Conservation (phyloP, 345 rosid species). For the Acer saccharum region DNA sequence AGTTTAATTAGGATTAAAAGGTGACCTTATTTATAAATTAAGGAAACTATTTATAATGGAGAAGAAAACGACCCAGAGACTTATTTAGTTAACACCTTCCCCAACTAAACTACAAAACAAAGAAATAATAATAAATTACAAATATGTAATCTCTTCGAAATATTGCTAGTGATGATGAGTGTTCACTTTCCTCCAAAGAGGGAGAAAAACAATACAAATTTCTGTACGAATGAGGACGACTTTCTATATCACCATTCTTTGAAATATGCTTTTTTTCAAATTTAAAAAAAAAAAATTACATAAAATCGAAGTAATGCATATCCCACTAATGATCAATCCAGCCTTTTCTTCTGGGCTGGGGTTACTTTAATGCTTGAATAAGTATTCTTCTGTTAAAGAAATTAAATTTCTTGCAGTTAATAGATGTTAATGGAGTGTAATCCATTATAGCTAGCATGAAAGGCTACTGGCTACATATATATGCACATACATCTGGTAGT, state of each 20-base stretch:
- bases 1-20: neutral
- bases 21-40: neutral
- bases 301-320: constrained; percentile 12
- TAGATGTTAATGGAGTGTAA: constrained; percentile 19
- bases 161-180: neutral
- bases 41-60: neutral
- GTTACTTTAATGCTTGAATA: constrained; percentile 14
- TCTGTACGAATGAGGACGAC: neutral
- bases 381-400: neutral
- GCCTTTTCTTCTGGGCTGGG: neutral
- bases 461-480: constrained; percentile 14
- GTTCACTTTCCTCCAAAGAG: too few relatives aligned
- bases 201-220: neutral
- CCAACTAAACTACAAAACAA: neutral
- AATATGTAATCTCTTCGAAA: neutral
- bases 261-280: constrained; percentile 2
- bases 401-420: neutral
- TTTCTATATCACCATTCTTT: constrained; percentile 35
- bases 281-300: neutral
- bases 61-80: neutral
- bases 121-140: neutral
- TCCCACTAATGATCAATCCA: constrained; percentile 25
- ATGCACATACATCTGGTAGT: constrained; percentile 9
- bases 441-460: constrained; percentile 29
- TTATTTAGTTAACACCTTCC: neutral